Base-by-base conservation (phyloP, 1,284 basidiomycete species). In the Phellopilus nigrolimitatus region DNA sequence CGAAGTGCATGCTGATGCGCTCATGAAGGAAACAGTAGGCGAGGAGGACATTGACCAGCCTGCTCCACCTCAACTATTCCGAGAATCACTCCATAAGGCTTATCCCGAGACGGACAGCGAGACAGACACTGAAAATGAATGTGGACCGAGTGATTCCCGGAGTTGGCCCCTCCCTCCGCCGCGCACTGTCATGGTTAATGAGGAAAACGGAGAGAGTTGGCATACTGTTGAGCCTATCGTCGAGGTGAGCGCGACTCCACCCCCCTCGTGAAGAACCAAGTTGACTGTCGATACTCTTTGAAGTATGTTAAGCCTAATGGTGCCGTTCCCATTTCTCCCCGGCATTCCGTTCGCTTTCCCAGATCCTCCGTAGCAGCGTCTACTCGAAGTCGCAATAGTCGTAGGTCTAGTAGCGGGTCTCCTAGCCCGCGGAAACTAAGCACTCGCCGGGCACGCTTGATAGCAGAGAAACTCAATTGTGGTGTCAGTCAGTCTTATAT, bases 81-180 rank as follows among this genome's bases (percentile, higher is more conserved):
- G n/a, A n/a, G n/a, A n/a, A n/a, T n/a, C n/a, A n/a, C n/a, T n/a
- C n/a, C 27, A n/a, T 22, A 7, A 24, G 28, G 39, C 10, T 42
- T 21, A 33, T 30, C 10, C 9, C 12, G 19, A 21, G 10, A 22
- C 39, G 15, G 48, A 49, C 12, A 41, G 33, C 24, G 49, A 46
- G 25, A 45, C 31, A 8, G 43, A 51, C 10, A 13, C 10, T 7
- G 27, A 41, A 13, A 38, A n/a, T 10, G 22, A 48, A 6, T 38
- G 15, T 37, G 6, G 21, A 38, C 13, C 4, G 34, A 37, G 31
- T n/a, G 22, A 39, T 21, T 27, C 30, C 8, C 46, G 37, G n/a
- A 17, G n/a, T 19, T 53, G 51, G 51, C 51, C 51, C 15, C 40
- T 53, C 3, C 51, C 51, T 15, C 51, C 51, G 10, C 38, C 30